Base-by-base conservation (phyloP, 2,329 filamentous ascomycete species). In the Cytospora piceicola region DNA sequence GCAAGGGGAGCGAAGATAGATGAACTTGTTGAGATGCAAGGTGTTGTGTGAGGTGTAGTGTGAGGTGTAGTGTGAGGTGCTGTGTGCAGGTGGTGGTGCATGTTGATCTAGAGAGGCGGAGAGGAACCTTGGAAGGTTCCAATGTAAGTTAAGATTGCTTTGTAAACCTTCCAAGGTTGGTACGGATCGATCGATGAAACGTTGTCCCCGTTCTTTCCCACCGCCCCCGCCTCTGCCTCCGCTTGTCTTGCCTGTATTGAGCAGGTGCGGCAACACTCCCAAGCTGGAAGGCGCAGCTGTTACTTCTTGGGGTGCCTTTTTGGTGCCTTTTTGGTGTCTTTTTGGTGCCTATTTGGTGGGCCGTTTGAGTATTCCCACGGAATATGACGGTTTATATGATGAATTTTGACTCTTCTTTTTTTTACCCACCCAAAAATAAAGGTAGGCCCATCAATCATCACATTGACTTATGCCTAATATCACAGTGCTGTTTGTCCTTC, bases 101-200 rank as follows among this genome's bases (percentile, higher is more conserved):
- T 42, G 15, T 20, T 34, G 59, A 32, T 62, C 39, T 34, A 55
- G 34, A 46, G 60, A 14, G 60, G 46, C 46, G 39, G 52, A 32
- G 12, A 29, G 51, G 54, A 22, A 36, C 14, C 54, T 49, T 61
- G 58, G 8, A 15, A 15, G 8, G 51, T 29, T 20, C 51, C 54
- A 42, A 52, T 22, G 42, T 29, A 29, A 29, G 27, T 3, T 29
- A 5, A 29, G 27, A 29, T 46, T 55, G 52, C 52, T 56, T 32
- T 46, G 60, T 51, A 51, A 24, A 42, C 20, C 7, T 8, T 5
- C 30, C 4, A 32, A 32, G 9, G 9, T 32, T 34, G 7, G 42
- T 46, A 4, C 6, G 20, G 42, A n/a, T 46, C 42, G 42, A 46
- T 46, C 42, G 42, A n/a, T 46, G 20, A 20, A 22, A 39, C 36